Percentiles rank a stretch among this genome's conserved stretches.
phyloP scores from a whole-genome alignment of 2,329 filamentous ascomycete genomes.

The Sclerotinia sclerotiorum region DNA sequence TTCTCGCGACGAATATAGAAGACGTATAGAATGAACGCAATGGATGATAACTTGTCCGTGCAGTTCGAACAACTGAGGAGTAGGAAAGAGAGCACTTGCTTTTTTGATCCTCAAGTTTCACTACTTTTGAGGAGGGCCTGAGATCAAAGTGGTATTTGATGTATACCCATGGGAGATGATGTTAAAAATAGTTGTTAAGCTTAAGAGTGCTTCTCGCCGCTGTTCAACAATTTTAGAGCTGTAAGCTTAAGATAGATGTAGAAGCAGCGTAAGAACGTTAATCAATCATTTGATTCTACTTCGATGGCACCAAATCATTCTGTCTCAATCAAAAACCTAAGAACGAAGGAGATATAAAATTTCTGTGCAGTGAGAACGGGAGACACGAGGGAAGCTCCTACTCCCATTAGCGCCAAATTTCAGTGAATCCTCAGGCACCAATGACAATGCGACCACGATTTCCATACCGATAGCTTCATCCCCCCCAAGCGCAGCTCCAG shows the following conservation, averaged over 20 bases:
- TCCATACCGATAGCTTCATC: slow-evolving; percentile 20
- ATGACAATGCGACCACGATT: slow-evolving; percentile 23
- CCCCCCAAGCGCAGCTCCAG: slow-evolving; percentile 5
- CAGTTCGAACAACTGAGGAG: neutral
- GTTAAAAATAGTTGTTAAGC: neutral
- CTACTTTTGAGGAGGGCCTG: neutral
- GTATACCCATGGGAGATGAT: neutral
- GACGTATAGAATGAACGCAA: neutral
- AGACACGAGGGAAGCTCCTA: no score
- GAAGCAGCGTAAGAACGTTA: neutral
- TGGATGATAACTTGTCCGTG: neutral
- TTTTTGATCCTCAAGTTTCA: neutral
- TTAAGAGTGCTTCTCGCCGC: no score
- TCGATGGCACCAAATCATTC: no score
- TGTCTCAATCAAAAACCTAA: neutral
- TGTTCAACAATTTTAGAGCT: neutral
- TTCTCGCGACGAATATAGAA: neutral
- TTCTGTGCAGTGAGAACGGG: no score
- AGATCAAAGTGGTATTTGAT: neutral
- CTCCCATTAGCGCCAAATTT: neutral
- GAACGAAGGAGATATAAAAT: neutral
- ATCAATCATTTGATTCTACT: neutral
- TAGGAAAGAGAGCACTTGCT: neutral
- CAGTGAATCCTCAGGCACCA: neutral
- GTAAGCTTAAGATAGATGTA: no score